Base-by-base conservation (phyloP, 2,329 filamentous ascomycete species). In the Teratosphaeria gauchensis region DNA sequence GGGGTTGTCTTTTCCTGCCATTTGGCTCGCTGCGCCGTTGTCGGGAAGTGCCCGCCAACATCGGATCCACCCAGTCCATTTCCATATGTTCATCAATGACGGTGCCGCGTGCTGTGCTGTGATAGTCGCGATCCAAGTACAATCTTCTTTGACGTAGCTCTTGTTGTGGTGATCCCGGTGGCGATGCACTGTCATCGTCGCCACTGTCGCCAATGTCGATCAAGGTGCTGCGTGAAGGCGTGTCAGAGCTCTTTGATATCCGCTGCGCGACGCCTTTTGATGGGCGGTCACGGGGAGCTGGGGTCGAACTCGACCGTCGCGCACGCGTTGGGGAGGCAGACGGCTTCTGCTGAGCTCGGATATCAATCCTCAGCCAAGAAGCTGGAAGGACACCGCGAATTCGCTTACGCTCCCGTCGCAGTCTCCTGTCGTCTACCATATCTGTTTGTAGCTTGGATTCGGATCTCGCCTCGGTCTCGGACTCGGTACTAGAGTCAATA, bases 361-460 rank as follows among this genome's bases (percentile, higher is more conserved):
- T 66, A 60, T 80, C 77, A 31, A 80, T 72, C 55, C 73, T 77
- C 55, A 80, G 64, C 76, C 77, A 80, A 1, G 78, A 80, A 32
- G 78, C 78, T 30, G 78, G 78, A 19, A 80, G 65, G 7, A 80
- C 78, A 12, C 77, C 77, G 66, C 70, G 76, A 54, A 80, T 80
- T 42, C 72, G 73, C 57, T 71, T 76, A 9, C 70, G 67, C 48
- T 74, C 73, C 35, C 69, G 63, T 51, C 64, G 65, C 12, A 78
- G 57, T 11, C 66, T 70, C 5, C 59, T 63, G 16, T 73, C 68
- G 30, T 65, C 69, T 5, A 68, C 64, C 2, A 35, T 32, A 14
- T 54, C 30, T 32, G 28, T 19, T 31, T 14, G 28, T 19, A 19
- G 7, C 51, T 73, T 71, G 4, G 69, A 64, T 21, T 73, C 68